Evolutionary conservation across 768 basidiomycete species (phyloP), one percentile per base, ranked within the genome.

Genomic region (Imleria badia): DNA sequence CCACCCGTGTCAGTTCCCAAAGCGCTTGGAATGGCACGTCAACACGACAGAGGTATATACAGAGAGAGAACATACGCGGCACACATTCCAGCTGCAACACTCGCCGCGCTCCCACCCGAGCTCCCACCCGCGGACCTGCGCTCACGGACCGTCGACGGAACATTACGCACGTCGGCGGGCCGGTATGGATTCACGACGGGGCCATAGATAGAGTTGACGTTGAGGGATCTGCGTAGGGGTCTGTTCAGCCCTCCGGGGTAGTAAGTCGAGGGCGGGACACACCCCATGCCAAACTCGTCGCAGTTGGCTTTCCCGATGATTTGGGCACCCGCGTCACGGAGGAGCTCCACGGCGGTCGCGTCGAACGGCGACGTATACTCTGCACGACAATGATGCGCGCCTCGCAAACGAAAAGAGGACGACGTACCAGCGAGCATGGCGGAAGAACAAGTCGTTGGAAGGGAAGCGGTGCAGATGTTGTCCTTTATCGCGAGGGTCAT

Each of bases 261-360:
- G 26, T 26, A 26, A 26, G 26, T 26, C 26, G 26, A 26, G 26
- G 26, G 26, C 3, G 26, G 31, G 38, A 71, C 84, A 19, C 54
- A 94, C 88, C 96, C 96, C 96, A 98, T 98, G 1, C 96, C 96
- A 71, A 98, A 98, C 72, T 98, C 95, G 67, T 99, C 96, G 69
- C 93, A 92, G 66, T 96, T 95, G 1, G 94, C 87, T 73, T 97
- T 97, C 1, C 94, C 96, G 2, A 89, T 65, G 12, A 98, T 79
- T 17, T 82, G 71, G 0, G 87, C 93, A 0, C 93, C 94, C 0
- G 63, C 63, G 1, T 74, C 57, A 1, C 77, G 75, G 3, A 98
- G 71, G 11, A 85, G 72, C 5, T 72, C 55, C 0, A 97, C 90
- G 7, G 89, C 89, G 1, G 93, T 96, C 45, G 96, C 91, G 67